Evolutionary conservation across 2,329 filamentous ascomycete genomes (phyloP).

Genomic region (Paecilomyces sp.): DNA sequence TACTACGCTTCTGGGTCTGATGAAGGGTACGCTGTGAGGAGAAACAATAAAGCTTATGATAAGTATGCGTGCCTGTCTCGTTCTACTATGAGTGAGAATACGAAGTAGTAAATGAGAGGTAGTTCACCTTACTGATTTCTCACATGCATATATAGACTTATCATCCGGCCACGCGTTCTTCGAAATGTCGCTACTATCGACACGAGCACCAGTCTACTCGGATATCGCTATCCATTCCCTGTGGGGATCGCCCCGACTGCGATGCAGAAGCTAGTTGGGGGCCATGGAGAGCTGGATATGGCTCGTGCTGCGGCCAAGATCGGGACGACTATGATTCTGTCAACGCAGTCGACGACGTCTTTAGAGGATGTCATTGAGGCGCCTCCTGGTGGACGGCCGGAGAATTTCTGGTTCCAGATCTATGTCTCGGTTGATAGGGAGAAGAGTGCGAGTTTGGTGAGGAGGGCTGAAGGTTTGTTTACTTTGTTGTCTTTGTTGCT

Average conservation of each 20-base stretch:
- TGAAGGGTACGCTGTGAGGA: not conserved
- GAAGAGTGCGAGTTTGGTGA: conserved; percentile 29
- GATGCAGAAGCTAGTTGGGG: conserved; percentile 44
- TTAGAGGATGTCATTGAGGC: conserved; percentile 33
- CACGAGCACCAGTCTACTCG: conserved; percentile 35
- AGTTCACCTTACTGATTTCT: too few relatives aligned
- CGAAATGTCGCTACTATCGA: conserved; percentile 30
- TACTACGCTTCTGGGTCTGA: not conserved
- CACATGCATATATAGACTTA: not conserved
- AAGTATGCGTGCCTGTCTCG: not conserved
- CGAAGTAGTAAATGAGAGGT: too few relatives aligned
- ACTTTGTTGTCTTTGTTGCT: not conserved
- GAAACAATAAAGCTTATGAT: not conserved
- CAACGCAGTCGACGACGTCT: conserved; percentile 32
- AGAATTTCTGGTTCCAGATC: conserved; percentile 28
- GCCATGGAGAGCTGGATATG: conserved; percentile 43
- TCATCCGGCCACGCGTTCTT: conserved; percentile 29
- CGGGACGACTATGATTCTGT: conserved; percentile 38
- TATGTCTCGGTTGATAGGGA: conserved; percentile 43
- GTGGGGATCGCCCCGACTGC: conserved; percentile 45
- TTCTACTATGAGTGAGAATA: not conserved
- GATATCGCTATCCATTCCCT: conserved; percentile 35
- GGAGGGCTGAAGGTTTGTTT: conserved; percentile 24
- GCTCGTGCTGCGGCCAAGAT: conserved; percentile 34
- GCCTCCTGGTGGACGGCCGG: conserved; percentile 31